A percentile compares a stretch with the other conserved stretches of the same genome.
Conservation (phyloP, 2,329 filamentous ascomycete genomes). For the Fusarium transvaalense region DNA sequence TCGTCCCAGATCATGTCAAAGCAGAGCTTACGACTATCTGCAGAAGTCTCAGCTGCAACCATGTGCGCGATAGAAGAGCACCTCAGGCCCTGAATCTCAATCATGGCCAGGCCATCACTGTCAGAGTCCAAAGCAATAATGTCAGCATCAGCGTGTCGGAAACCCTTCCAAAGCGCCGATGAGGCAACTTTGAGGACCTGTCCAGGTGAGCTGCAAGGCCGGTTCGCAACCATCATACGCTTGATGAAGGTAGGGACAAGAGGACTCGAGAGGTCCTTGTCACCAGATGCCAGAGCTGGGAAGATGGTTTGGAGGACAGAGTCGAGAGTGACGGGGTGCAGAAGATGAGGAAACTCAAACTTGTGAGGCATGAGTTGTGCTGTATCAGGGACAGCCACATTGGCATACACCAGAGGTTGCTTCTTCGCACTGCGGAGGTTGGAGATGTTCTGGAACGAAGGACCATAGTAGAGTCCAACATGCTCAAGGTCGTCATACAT, state of each 20-base stretch:
- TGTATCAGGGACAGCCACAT: not conserved
- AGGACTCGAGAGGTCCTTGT: not conserved
- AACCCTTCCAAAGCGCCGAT: not conserved
- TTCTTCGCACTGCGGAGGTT: not conserved
- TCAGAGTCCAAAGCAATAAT: not conserved
- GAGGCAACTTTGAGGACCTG: not conserved
- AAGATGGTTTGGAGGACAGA: not conserved
- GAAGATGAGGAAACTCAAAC: not conserved
- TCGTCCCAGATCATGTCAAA: not conserved
- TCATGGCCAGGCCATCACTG: not conserved
- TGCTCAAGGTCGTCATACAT: constrained; percentile 1
- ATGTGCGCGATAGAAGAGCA: not conserved
- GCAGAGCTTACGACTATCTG: not conserved
- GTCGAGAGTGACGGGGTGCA: constrained; percentile 1
- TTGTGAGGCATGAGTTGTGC: not conserved
- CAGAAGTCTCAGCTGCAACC: not conserved
- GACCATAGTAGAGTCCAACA: not conserved
- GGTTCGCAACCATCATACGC: not conserved
- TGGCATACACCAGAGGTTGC: not conserved
- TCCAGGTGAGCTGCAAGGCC: not conserved
- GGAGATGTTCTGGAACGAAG: constrained; percentile 1
- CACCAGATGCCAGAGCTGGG: not conserved
- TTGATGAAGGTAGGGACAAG: not conserved
- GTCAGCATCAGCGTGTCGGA: not conserved
- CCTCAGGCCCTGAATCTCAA: not conserved